Base-by-base conservation (phyloP, 352 stramenopile genomes). In the Globisporangium nunn region DNA sequence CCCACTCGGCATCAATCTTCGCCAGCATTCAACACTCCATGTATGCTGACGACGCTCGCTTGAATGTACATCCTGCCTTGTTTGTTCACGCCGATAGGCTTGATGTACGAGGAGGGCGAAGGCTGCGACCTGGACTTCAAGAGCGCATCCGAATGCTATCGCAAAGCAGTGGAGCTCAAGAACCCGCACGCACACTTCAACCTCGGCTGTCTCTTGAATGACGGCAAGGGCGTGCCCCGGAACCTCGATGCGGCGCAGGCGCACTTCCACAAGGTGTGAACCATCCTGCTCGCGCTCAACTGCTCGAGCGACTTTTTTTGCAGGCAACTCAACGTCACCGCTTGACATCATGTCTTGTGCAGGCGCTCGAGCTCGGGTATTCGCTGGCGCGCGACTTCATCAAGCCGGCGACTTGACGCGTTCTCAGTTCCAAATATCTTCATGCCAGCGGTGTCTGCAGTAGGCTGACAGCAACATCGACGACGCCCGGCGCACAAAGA, bases 81-180 rank as follows among this genome's bases (percentile, higher is more conserved):
- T 23, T 23, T 23, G 23, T 23, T 23, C 33, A 37, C 33, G 41
- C 18, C 7, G 23, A 23, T 31, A 81, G 72, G 72, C 14, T 61
- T 93, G 35, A 89, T 93, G 83, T 78, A 73, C 58, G 81, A 93
- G 64, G 80, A 93, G 61, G 83, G 83, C 41, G 74, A 90, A 28
- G 81, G 80, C 31, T 89, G 78, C 31, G 74, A 86, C 17, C 40
- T 91, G 45, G 74, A 90, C 61, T 85, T 88, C 52, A 52, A 59
- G 30, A 68, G 74, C 52, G 83, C 79, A 6, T 74, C 65, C 5
- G 64, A 66, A 23, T 90, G 68, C 52, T 91, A 88, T 40, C 74
- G 75, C 12, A 60, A 61, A 51, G 81, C 79, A 1, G 70, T 75
- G 8, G 70, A 74, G 46, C 58, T 74, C 18, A 58, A 67, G 11